Conservation (phyloP, 2,329 filamentous ascomycete species). For the Magnaporthales sp. region DNA sequence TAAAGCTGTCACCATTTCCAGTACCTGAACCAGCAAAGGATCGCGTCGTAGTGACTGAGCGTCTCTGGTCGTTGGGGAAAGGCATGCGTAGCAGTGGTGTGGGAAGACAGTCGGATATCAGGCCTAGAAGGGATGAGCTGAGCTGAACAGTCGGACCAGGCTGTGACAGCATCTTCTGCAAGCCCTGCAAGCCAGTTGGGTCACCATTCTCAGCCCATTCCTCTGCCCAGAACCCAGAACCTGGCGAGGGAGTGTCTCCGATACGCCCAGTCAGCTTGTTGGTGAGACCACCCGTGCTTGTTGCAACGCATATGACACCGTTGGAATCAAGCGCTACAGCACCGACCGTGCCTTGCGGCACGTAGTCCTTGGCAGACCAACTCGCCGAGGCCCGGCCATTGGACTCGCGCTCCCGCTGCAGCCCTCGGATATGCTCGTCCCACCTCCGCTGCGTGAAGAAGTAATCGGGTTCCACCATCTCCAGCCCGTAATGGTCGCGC, state of each 20-base stretch:
- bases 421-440: conserved; percentile 56
- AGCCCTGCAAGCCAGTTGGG: conserved; percentile 11
- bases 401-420: conserved; percentile 30
- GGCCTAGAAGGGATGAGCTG: conserved; percentile 31
- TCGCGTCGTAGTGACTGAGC: conserved; percentile 23
- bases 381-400: conserved; percentile 22
- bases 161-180: conserved; percentile 11
- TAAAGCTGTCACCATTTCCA: conserved; percentile 83
- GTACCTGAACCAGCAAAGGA: conserved; percentile 63
- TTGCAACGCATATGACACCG: conserved; percentile 62
- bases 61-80: conserved; percentile 4
- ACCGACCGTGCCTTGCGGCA: conserved; percentile 79
- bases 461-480: conserved; percentile 60
- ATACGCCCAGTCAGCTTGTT: conserved; percentile 82
- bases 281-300: conserved; percentile 69
- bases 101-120: conserved; percentile 54
- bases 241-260: conserved; percentile 76
- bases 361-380: conserved; percentile 31
- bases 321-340: conserved; percentile 72
- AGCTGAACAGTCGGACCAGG: conserved; percentile 28
- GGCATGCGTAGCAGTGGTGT: conserved; percentile 33
- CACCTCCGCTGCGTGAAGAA: conserved; percentile 70
- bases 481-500: conserved; percentile 51
- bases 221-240: conserved; percentile 86
- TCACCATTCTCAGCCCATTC: conserved; percentile 55